These are phyloP conservation scores for Oryza punctata DNA, from an alignment of 176 grass and related monocot genomes.

Conservation along the genomic window DNA sequence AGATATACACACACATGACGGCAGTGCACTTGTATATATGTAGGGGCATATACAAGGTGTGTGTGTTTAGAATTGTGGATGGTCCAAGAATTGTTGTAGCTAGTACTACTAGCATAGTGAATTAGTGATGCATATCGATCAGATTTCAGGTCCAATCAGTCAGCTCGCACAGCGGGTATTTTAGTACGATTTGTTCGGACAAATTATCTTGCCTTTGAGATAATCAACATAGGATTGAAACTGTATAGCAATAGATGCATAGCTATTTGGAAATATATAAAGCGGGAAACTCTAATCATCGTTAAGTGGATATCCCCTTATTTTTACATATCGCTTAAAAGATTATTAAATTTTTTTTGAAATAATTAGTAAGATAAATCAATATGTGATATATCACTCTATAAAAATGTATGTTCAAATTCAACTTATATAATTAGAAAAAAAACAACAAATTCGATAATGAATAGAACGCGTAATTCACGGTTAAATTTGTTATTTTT, in stretches of 20 bases:
- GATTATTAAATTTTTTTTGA: too few relatives aligned
- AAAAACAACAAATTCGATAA: too few relatives aligned
- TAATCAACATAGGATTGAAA: not conserved
- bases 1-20: not conserved
- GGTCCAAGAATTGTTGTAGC: slow-evolving; percentile 43
- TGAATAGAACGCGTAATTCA: too few relatives aligned
- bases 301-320: too few relatives aligned
- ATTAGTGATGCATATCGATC: not conserved
- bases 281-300: too few relatives aligned
- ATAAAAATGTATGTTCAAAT: too few relatives aligned
- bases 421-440: too few relatives aligned
- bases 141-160: slow-evolving; percentile 40
- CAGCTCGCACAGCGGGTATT: not conserved
- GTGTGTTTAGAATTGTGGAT: slow-evolving; percentile 47
- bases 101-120: slow-evolving; percentile 7
- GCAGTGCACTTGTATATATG: not conserved
- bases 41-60: not conserved
- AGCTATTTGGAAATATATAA: not conserved
- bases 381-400: too few relatives aligned
- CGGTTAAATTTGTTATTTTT: too few relatives aligned
- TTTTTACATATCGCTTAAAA: too few relatives aligned
- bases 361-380: too few relatives aligned
- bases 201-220: not conserved
- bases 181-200: not conserved
- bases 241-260: not conserved